Evolutionary conservation across 225 moss, liverwort and hornwort species (phyloP), one percentile per base, ranked within the genome.

Genomic region (Ulota crispa): DNA sequence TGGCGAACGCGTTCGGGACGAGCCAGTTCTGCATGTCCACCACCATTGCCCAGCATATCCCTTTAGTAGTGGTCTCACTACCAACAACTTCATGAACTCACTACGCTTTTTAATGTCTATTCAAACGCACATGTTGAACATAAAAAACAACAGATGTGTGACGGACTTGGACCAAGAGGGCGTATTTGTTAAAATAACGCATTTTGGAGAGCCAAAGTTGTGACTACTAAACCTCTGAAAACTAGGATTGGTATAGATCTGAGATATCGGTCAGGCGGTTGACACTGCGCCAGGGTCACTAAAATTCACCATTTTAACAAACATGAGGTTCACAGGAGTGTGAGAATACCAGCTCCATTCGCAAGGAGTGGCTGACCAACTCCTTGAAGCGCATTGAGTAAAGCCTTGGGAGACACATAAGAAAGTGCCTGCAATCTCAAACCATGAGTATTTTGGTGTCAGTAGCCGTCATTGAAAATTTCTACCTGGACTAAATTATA

Each of bases 331-430:
- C 39, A 80, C 74, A 78, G 34, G 75, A 68, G 45, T 69, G n/a
- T 30, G 30, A 61, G 68, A 69, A 87, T 87, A 91, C 92, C 95
- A 80, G 88, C 82, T 73, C 86, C 85, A 80, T 83, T 91, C 42
- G 86, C 88, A 73, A 88, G 84, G 31, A 85, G 84, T 2, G 97
- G 97, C 59, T 60, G 92, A 78, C 88, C 92, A 64, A 89, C 92
- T 82, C 97, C 97, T 75, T 89, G 83, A 72, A 98, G 56, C 42
- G 89, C 89, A 82, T 98, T 98, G 52, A 95, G 78, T 50, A 98
- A 50, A 39, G 94, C 95, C 81, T 90, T 98, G 9, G 97, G 97
- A 83, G 97, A 98, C 68, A 70, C 93, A 86, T 98, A 98, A 63
- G 97, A 95, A 79, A 98, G 89, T 32, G 97, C 94, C 96, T 96